Base-by-base conservation (phyloP, 2,329 filamentous ascomycete genomes). In the Monosporascus sp. region DNA sequence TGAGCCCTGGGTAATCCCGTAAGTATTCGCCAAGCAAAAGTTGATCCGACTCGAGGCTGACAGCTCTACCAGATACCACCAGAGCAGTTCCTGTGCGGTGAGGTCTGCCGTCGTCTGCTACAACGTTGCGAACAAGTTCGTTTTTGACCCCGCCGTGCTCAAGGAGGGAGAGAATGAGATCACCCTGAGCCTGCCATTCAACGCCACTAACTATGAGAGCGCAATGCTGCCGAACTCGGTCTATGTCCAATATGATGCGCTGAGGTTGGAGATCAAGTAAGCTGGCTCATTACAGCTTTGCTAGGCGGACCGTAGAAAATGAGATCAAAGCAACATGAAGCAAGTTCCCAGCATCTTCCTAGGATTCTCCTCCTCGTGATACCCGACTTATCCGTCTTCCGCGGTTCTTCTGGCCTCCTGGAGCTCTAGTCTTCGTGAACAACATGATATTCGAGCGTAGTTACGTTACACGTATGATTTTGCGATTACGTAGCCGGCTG, bases 181-280 rank as follows among this genome's bases (percentile, higher is more conserved):
- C 34, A 69, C 83, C 0, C 64, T 86, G 45, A 81, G 80, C 56
- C 59, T 86, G 53, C 83, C 84, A 11, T 78, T 72, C 47, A 81
- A 83, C 47, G 82, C 76, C 1, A 85, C 79, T 4, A 74, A 84
- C 58, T 77, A 78, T 17, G 81, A 85, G 67, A 76, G 75, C 31
- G 82, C 83, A 0, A 49, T 85, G 8, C 58, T 85, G 52, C 75
- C 82, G 0, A 68, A 69, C 44, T 75, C 74, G 1, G 72, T 83
- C 0, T 86, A 86, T 65, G 77, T 86, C 6, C 82, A 86, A 69
- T 86, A 87, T 57, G 83, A 86, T 68, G 83, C 84, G 2, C 60
- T 86, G 62, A 72, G 83, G 49, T 60, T 86, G 47, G 83, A 86
- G 61, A 62, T 86, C 11, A 51, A 56, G 42, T 59, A 49, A 18